These are phyloP conservation scores for Colletotrichum sp. DNA, from an alignment of 2,329 filamentous ascomycete genomes.

Conservation along the genomic window DNA sequence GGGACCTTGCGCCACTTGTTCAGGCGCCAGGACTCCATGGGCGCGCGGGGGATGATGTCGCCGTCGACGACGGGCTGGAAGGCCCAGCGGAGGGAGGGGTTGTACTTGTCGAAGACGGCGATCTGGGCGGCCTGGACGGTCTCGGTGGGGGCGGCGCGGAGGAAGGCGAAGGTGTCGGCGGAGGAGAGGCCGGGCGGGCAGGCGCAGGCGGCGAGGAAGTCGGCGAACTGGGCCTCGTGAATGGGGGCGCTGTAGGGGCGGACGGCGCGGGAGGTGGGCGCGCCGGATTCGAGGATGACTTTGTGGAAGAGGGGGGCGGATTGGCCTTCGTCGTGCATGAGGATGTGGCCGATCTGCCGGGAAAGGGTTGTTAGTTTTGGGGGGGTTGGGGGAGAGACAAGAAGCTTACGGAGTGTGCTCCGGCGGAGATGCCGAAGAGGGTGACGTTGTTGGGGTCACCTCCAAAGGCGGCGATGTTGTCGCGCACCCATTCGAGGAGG, in stretches of 20 bases:
- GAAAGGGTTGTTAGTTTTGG: background rate
- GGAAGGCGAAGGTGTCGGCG: slow-evolving; percentile 53
- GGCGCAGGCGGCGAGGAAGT: slow-evolving; percentile 58
- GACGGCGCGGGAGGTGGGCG: slow-evolving; percentile 59
- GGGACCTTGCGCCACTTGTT: slow-evolving; percentile 62
- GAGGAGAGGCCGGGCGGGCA: slow-evolving; percentile 52
- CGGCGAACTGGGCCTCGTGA: slow-evolving; percentile 60
- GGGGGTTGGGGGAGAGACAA: background rate
- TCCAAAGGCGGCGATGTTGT: slow-evolving; percentile 65
- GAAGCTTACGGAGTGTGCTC: slow-evolving; percentile 60
- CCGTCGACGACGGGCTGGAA: slow-evolving; percentile 75
- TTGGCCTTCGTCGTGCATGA: slow-evolving; percentile 45
- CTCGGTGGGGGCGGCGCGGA: slow-evolving; percentile 49
- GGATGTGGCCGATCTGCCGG: slow-evolving; percentile 68
- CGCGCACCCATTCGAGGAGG: slow-evolving; percentile 65
- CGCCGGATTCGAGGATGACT: slow-evolving; percentile 63
- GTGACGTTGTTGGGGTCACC: slow-evolving; percentile 65
- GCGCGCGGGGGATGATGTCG: slow-evolving; percentile 61
- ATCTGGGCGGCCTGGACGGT: slow-evolving; percentile 46
- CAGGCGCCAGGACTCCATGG: slow-evolving; percentile 61
- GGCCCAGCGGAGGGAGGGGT: slow-evolving; percentile 57
- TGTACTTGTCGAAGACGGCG: slow-evolving; percentile 48
- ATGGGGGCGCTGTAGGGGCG: slow-evolving; percentile 58
- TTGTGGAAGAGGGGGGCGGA: slow-evolving; percentile 54
- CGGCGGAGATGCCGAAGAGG: slow-evolving; percentile 66